Conservation (phyloP, 768 basidiomycete genomes). For the Mycena alexandri region DNA sequence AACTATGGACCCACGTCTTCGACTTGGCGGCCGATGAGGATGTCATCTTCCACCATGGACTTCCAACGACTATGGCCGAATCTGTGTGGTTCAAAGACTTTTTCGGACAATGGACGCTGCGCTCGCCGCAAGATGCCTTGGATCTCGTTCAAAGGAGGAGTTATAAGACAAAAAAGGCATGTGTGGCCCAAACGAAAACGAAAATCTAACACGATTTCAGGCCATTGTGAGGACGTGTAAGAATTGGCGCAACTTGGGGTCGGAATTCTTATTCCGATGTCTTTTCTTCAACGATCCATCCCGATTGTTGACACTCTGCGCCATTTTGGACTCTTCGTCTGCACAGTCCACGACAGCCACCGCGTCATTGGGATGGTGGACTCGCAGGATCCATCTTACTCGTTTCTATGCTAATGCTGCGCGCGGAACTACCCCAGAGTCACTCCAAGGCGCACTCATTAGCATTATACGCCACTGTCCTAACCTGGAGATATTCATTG, state of each 20-base stretch:
- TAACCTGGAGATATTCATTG: constrained; percentile 79
- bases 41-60: constrained; percentile 69
- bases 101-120: constrained; percentile 65
- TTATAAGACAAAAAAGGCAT: constrained; percentile 77
- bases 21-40: constrained; percentile 79
- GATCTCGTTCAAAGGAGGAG: constrained; percentile 70
- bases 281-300: constrained; percentile 75
- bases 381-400: constrained; percentile 76
- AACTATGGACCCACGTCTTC: constrained; percentile 80
- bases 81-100: constrained; percentile 74
- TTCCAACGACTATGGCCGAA: constrained; percentile 73
- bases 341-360: constrained; percentile 50
- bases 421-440: constrained; percentile 57
- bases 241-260: constrained; percentile 70
- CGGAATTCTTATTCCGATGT: constrained; percentile 76
- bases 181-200: constrained; percentile 19
- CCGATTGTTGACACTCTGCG: constrained; percentile 65
- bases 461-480: constrained; percentile 75
- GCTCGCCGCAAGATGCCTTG: constrained; percentile 70
- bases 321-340: constrained; percentile 62
- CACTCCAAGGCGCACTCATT: constrained; percentile 67
- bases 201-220: constrained; percentile 48
- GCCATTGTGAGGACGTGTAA: constrained; percentile 78
- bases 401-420: constrained; percentile 57
- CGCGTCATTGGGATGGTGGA: constrained; percentile 76